phyloP scores from a whole-genome alignment of 495 filamentous ascomycete species.

The Neurospora africana region DNA sequence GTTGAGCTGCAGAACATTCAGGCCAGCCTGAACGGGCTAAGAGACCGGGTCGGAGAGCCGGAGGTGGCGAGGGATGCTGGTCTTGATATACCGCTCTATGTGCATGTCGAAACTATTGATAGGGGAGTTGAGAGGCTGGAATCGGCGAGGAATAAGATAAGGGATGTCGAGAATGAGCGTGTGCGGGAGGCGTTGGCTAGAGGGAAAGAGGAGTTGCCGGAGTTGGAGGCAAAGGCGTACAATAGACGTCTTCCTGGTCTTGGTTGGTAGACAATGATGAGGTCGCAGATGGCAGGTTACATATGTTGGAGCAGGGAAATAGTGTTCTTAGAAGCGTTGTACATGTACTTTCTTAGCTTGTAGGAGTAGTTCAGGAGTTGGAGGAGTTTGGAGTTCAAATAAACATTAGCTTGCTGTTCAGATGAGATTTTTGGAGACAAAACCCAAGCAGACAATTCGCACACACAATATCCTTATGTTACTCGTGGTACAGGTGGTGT shows the following conservation, averaged over 20 bases:
- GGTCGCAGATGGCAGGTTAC: neutral
- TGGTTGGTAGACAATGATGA: neutral
- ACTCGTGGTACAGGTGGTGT: neutral
- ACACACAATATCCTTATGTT: neutral
- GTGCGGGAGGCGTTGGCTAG: conserved; percentile 40
- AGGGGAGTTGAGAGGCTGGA: conserved; percentile 56
- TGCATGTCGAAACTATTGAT: conserved; percentile 62
- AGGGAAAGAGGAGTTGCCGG: conserved; percentile 13
- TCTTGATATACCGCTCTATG: conserved; percentile 46
- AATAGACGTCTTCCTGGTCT: neutral
- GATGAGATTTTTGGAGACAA: neutral
- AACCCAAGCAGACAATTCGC: neutral
- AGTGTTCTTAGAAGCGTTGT: neutral
- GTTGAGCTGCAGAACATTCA: conserved; percentile 57
- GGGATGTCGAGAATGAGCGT: conserved; percentile 47
- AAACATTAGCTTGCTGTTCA: neutral
- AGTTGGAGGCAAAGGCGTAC: conserved; percentile 6
- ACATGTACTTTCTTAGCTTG: neutral
- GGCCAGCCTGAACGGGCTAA: conserved; percentile 53
- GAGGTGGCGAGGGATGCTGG: conserved; percentile 32
- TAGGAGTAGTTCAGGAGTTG: neutral
- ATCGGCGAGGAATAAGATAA: conserved; percentile 40
- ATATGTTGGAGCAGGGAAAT: neutral
- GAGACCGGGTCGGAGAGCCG: conserved; percentile 52
- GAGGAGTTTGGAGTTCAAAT: neutral